Conservation (phyloP, 2,329 filamentous ascomycete genomes). For the Aspergillus ochraceoroseus region DNA sequence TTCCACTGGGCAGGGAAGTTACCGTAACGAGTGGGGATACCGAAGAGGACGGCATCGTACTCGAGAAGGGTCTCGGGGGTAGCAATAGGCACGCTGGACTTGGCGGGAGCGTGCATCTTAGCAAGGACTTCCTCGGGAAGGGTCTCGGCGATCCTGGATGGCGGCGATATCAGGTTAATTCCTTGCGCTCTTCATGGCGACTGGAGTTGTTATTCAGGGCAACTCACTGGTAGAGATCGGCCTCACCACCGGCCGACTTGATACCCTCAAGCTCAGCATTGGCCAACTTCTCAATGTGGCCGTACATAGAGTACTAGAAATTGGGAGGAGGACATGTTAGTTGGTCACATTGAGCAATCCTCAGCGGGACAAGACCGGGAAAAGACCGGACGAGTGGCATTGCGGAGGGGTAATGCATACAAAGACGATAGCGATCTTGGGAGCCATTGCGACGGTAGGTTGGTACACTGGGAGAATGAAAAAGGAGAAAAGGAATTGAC, state of each 20-base stretch:
- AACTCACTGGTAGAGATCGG: slow-evolving; percentile 72
- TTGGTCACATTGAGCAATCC: too few relatives aligned
- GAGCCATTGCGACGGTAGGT: slow-evolving; percentile 67
- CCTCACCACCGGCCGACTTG: slow-evolving; percentile 75
- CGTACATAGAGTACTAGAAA: slow-evolving; percentile 82
- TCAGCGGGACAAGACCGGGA: too few relatives aligned
- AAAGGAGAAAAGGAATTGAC: neutral
- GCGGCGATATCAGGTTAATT: too few relatives aligned
- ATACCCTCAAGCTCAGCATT: slow-evolving; percentile 89
- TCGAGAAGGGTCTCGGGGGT: slow-evolving; percentile 58
- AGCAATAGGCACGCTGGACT: slow-evolving; percentile 63
- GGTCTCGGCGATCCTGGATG: slow-evolving; percentile 71
- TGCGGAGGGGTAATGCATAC: slow-evolving; percentile 47
- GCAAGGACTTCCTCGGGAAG: slow-evolving; percentile 73
- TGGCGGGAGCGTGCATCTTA: slow-evolving; percentile 87
- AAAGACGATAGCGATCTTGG: slow-evolving; percentile 86
- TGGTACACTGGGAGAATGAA: too few relatives aligned
- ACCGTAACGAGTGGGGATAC: slow-evolving; percentile 92
- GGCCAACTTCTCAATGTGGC: slow-evolving; percentile 78
- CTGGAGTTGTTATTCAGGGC: neutral
- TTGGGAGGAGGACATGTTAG: slow-evolving; percentile 14
- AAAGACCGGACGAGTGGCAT: neutral
- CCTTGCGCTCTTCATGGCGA: slow-evolving; percentile 10
- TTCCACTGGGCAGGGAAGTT: slow-evolving; percentile 98
- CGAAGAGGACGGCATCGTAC: slow-evolving; percentile 88